phyloP scores from a whole-genome alignment of 768 basidiomycete genomes.

The Kwoniella shandongensis region DNA sequence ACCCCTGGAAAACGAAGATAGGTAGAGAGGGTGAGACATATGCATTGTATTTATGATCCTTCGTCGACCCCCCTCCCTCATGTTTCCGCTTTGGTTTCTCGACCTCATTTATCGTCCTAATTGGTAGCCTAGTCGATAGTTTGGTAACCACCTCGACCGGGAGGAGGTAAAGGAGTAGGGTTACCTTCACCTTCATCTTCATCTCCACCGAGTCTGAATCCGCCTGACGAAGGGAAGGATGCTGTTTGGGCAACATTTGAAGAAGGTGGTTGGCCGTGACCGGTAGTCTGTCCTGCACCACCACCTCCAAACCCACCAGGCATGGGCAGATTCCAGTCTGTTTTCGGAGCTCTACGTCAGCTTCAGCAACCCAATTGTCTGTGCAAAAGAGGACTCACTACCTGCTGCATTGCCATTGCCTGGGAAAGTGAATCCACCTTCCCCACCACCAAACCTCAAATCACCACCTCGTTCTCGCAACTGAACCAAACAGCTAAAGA shows the following conservation, averaged over 20 bases:
- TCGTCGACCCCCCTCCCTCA: too few relatives aligned
- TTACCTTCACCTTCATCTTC: constrained; percentile 24
- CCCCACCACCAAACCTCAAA: constrained; percentile 20
- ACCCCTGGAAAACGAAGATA: background rate
- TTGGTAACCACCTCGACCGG: constrained; percentile 42
- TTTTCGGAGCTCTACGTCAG: background rate
- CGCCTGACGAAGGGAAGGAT: constrained; percentile 41
- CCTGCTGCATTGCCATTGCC: constrained; percentile 12
- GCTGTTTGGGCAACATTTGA: constrained; percentile 14
- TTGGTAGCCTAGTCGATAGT: constrained; percentile 30
- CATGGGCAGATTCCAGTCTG: constrained; percentile 40
- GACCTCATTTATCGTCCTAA: too few relatives aligned
- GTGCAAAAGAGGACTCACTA: constrained; percentile 8
- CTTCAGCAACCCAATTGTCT: constrained; percentile 9
- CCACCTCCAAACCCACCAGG: constrained; percentile 32
- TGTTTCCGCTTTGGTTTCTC: too few relatives aligned
- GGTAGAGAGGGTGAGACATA: background rate
- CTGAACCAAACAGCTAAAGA: constrained; percentile 28
- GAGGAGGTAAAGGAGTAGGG: constrained; percentile 32
- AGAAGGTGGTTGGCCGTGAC: background rate
- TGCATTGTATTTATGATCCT: constrained; percentile 13
- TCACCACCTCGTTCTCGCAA: constrained; percentile 34
- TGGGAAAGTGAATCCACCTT: constrained; percentile 10
- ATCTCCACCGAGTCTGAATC: constrained; percentile 47
- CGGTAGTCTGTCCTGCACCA: background rate